phyloP scores from a whole-genome alignment of 371 early-diverging fungal genomes.

The Racocetra persica region DNA sequence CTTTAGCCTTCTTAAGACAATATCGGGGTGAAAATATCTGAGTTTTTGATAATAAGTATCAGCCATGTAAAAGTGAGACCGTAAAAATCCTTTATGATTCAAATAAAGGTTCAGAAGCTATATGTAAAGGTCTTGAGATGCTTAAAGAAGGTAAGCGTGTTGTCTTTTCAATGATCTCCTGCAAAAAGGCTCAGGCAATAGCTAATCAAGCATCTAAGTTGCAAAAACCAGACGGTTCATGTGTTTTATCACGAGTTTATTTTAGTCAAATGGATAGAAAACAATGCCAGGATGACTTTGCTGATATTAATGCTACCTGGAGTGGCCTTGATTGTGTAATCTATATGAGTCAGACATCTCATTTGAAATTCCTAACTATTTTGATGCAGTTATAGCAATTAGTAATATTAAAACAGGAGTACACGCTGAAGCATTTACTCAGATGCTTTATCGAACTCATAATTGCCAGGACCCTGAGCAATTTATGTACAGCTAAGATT shows the following conservation, averaged over 20 bases:
- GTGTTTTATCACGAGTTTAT: not conserved
- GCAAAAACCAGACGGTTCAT: not conserved
- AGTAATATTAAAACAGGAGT: not conserved
- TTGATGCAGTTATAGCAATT: constrained; percentile 27
- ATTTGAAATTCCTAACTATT: not conserved
- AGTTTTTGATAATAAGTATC: too few species aligned
- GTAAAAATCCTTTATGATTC: too few species aligned
- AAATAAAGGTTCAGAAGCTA: constrained; percentile 1
- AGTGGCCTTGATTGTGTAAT: not conserved
- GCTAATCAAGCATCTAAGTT: constrained; percentile 5
- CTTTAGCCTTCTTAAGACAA: too few species aligned
- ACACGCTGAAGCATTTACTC: not conserved
- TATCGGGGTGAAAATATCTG: too few species aligned
- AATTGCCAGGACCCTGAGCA: too few species aligned
- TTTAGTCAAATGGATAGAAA: not conserved
- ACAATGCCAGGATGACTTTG: not conserved
- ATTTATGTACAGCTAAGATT: too few species aligned
- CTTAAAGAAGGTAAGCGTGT: constrained; percentile 1
- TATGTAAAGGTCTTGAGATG: not conserved
- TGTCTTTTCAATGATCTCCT: not conserved
- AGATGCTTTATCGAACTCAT: not conserved
- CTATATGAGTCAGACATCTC: not conserved
- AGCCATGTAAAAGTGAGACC: too few species aligned
- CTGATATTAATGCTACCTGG: constrained; percentile 6
- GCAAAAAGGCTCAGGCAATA: not conserved